Conservation (phyloP, 805 yeast genomes). For the Saturnispora zaruensis region DNA sequence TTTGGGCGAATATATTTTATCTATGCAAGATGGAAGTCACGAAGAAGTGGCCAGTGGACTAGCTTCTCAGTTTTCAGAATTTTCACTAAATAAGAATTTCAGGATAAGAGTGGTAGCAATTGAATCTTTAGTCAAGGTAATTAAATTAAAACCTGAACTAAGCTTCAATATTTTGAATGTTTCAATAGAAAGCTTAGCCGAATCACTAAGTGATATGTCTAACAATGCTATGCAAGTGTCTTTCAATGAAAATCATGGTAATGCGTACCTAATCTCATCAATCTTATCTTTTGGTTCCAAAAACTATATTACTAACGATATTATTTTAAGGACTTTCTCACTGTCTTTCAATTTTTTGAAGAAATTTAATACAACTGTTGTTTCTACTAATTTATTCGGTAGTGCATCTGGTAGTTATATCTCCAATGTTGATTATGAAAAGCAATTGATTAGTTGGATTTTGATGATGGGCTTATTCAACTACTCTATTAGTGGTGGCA, state of each 20-base stretch:
- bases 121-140: conserved; percentile 27
- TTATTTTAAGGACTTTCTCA: conserved; percentile 25
- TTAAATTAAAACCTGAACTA: conserved; percentile 29
- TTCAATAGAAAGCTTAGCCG: conserved; percentile 28
- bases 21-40: conserved; percentile 9
- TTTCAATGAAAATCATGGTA: conserved; percentile 27
- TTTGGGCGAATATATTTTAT: conserved; percentile 26
- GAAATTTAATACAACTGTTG: conserved; percentile 29
- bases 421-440: conserved; percentile 28
- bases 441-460: conserved; percentile 49
- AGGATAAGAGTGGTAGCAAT: conserved; percentile 35
- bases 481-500: conserved; percentile 28
- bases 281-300: conserved; percentile 25
- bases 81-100: conserved; percentile 33
- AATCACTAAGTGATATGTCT: conserved; percentile 28
- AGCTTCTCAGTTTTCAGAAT: conserved; percentile 27
- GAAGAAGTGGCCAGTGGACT: conserved; percentile 27
- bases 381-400: conserved; percentile 27
- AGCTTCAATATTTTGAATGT: conserved; percentile 26
- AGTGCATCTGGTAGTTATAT: conserved; percentile 23
- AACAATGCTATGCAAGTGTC: conserved; percentile 17
- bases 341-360: conserved; percentile 24
- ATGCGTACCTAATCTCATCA: conserved; percentile 26
- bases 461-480: conserved; percentile 56
- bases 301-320: conserved; percentile 26